These are phyloP conservation scores for Hexamita inflata DNA, from an alignment of 208 protist genomes.

Conservation along the genomic window DNA sequence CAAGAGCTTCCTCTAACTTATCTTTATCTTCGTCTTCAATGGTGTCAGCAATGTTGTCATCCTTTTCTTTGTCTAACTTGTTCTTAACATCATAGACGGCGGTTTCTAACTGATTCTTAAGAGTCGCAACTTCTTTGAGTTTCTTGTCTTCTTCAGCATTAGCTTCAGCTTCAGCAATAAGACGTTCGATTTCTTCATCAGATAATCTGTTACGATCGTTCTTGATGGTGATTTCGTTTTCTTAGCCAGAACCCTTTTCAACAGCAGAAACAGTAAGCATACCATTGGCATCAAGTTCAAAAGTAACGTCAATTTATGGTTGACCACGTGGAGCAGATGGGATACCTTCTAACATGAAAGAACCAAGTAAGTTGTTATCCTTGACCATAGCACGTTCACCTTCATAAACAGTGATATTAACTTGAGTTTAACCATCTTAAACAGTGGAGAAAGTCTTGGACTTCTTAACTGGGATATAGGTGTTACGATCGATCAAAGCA, in stretches of 20 bases:
- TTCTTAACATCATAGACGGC: constrained; percentile 24
- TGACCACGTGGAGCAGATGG: constrained; percentile 49
- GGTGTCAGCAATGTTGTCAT: constrained; percentile 23
- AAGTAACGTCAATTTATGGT: constrained; percentile 75
- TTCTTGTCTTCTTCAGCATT: constrained; percentile 30
- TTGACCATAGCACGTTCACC: constrained; percentile 89
- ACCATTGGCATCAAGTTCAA: constrained; percentile 85
- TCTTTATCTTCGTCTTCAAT: constrained; percentile 23
- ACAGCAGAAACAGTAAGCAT: constrained; percentile 83
- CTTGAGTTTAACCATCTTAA: constrained; percentile 66
- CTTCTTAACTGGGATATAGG: constrained; percentile 40
- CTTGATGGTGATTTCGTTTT: constrained; percentile 72
- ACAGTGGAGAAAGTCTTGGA: constrained; percentile 73
- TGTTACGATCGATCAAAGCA: constrained; percentile 36
- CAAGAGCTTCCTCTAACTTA: constrained; percentile 15
- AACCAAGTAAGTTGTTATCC: constrained; percentile 84
- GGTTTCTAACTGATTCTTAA: constrained; percentile 32
- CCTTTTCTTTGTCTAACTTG: constrained; percentile 3
- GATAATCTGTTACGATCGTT: constrained; percentile 48
- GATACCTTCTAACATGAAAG: constrained; percentile 88
- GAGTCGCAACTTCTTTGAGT: constrained; percentile 26
- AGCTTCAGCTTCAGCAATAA: constrained; percentile 32
- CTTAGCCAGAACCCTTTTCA: constrained; percentile 72
- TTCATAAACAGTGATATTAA: constrained; percentile 81
- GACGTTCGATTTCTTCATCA: constrained; percentile 39